A percentile compares a stretch with the other conserved stretches of the same genome.
Evolutionary conservation across 352 stramenopile genomes (phyloP).

Genomic region (Pythium rishiriense): DNA sequence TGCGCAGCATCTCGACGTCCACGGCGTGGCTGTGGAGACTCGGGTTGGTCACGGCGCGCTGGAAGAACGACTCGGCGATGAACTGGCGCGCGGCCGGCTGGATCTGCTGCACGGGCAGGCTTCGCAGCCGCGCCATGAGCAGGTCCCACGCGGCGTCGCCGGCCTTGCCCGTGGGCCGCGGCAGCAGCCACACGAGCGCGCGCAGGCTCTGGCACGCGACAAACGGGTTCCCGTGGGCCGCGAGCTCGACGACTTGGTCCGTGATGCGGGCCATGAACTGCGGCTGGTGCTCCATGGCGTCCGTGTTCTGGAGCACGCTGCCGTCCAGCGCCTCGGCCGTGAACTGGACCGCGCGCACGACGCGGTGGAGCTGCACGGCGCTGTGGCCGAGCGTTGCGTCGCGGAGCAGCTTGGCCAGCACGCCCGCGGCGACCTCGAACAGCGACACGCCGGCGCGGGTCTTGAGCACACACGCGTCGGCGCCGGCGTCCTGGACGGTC

Average conservation of each 20-base stretch:
- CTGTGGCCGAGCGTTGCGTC: slow-evolving; percentile 28
- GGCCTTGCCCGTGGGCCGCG: slow-evolving; percentile 26
- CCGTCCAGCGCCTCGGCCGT: slow-evolving; percentile 52
- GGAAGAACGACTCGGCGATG: slow-evolving; percentile 65
- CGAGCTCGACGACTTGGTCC: slow-evolving; percentile 41
- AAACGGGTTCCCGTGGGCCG: slow-evolving; percentile 50
- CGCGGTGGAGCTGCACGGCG: slow-evolving; percentile 44
- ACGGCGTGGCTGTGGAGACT: slow-evolving; percentile 37
- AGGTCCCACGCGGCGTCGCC: slow-evolving; percentile 35
- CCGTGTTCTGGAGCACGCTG: slow-evolving; percentile 43
- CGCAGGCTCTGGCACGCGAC: slow-evolving; percentile 58
- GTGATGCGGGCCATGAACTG: slow-evolving; percentile 58
- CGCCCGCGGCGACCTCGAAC: slow-evolving; percentile 56
- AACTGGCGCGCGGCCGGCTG: slow-evolving; percentile 48
- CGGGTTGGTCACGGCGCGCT: slow-evolving; percentile 51
- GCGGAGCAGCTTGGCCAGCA: slow-evolving; percentile 37
- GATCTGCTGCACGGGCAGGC: slow-evolving; percentile 47
- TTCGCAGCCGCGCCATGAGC: slow-evolving; percentile 48
- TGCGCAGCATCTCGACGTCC: slow-evolving; percentile 50
- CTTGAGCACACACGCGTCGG: slow-evolving; percentile 49
- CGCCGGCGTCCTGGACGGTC: slow-evolving; percentile 37
- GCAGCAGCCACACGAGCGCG: slow-evolving; percentile 74
- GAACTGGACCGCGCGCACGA: slow-evolving; percentile 54
- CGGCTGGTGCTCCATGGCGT: slow-evolving; percentile 37
- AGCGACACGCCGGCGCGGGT: slow-evolving; percentile 44